These are phyloP conservation scores for Parascedosporium putredinis DNA, from an alignment of 2,329 filamentous ascomycete genomes.

Conservation along the genomic window DNA sequence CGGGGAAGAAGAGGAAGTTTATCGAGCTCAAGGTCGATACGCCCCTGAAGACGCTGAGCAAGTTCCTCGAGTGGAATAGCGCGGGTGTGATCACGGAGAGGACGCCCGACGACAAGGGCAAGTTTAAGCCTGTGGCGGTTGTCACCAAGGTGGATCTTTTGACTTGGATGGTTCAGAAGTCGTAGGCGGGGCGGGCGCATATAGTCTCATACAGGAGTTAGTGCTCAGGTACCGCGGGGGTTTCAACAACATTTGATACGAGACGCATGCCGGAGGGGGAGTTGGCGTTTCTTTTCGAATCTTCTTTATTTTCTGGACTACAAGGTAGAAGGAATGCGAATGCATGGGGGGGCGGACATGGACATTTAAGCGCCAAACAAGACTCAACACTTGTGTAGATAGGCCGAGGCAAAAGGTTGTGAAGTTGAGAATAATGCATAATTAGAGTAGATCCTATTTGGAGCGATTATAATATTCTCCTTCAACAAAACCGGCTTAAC, in stretches of 20 bases:
- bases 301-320: not conserved
- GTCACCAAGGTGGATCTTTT: slow-evolving; percentile 95
- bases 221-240: not conserved
- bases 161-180: slow-evolving; percentile 75
- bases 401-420: too few relatives aligned
- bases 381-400: not conserved
- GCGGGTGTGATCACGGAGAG: slow-evolving; percentile 88
- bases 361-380: not conserved
- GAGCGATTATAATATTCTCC: not conserved
- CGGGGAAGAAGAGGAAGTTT: slow-evolving; percentile 59
- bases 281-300: not conserved
- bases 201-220: not conserved
- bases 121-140: slow-evolving; percentile 72
- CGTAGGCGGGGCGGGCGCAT: slow-evolving; percentile 12
- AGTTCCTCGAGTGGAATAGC: slow-evolving; percentile 97
- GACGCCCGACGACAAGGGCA: slow-evolving; percentile 31
- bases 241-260: not conserved
- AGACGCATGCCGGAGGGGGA: too few relatives aligned
- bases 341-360: not conserved
- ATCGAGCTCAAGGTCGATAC: slow-evolving; percentile 93
- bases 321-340: not conserved
- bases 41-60: slow-evolving; percentile 68
- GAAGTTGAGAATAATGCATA: not conserved
- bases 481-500: not conserved
- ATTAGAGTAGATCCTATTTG: not conserved